Conservation (phyloP, 129 eudicot species). For the Oenanthe sinensis region DNA sequence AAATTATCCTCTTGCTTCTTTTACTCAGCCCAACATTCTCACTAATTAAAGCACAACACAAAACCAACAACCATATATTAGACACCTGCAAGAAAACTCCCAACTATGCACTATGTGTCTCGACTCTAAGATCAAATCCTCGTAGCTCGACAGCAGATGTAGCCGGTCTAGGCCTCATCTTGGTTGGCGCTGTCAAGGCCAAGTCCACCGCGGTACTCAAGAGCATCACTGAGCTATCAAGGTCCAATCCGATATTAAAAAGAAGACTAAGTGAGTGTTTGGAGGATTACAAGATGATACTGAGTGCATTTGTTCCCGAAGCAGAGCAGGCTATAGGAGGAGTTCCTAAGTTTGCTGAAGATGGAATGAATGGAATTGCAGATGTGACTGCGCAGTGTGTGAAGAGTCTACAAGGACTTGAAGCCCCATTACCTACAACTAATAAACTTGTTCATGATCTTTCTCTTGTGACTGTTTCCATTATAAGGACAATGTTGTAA, state of each 20-base stretch:
- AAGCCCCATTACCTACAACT: neutral
- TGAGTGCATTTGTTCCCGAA: slow-evolving; percentile 9
- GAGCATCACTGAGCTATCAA: neutral
- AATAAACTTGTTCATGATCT: slow-evolving; percentile 17
- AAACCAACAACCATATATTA: slow-evolving; percentile 9
- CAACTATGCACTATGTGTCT: slow-evolving; percentile 19
- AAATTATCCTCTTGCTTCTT: neutral
- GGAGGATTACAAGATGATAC: neutral
- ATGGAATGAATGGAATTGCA: slow-evolving; percentile 16
- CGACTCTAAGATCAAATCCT: slow-evolving; percentile 20
- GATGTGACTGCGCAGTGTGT: slow-evolving; percentile 8
- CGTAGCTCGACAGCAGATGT: slow-evolving; percentile 27
- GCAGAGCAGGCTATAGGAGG: slow-evolving; percentile 18
- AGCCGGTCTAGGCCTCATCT: slow-evolving; percentile 21
- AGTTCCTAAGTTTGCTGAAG: slow-evolving; percentile 21
- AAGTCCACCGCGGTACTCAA: slow-evolving; percentile 2
- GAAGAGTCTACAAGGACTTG: neutral
- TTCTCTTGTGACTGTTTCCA: slow-evolving; percentile 12
- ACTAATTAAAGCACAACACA: neutral
- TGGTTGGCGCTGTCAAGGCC: slow-evolving; percentile 21
- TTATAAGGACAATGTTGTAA: slow-evolving; percentile 12
- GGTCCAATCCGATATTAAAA: neutral
- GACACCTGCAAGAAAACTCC: slow-evolving; percentile 27
- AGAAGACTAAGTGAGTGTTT: slow-evolving; percentile 6
- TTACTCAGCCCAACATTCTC: neutral